Base-by-base conservation (phyloP, 352 stramenopile species). In the Phytophthora parvispora region DNA sequence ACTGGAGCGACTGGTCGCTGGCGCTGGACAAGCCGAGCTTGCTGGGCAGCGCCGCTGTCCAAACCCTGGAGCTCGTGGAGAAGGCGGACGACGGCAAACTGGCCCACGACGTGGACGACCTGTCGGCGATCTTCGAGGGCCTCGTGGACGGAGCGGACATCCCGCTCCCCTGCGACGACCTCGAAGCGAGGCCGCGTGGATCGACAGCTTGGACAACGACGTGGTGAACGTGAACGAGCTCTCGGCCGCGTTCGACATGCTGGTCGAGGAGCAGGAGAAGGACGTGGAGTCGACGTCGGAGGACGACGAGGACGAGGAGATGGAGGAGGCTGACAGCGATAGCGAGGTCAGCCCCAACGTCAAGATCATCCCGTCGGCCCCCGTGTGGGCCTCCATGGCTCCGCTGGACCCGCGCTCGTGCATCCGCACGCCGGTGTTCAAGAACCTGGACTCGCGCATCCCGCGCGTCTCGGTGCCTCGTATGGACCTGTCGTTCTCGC, bases 361-460 rank as follows among this genome's bases (percentile, higher is more conserved):
- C 54, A 80, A 80, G 47, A 81, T 93, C 43, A 74, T 92, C 27
- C 83, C 76, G 7, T 78, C 83, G 9, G 61, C 86, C 16, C 84
- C 83, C 16, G 70, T 84, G 25, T 91, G 81, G 78, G 78, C 77
- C 20, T 72, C 59, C 1, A 80, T 76, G 76, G 85, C 80, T 16
- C 85, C 88, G 22, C 64, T 95, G 55, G 88, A 95, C 58, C 88
- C 88, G 57, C 84, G 88, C 40, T 91, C 83, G 57, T 86, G 80
- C 69, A 95, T 95, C 60, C 84, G 85, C 54, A 93, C 80, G 10
- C 69, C 84, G 6, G 76, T 95, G 63, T 95, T 95, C 47, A 83
- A 88, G 80, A 85, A 91, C 62, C 22, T 94, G 38, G 88, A 95
- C 68, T 83, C 88, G 38, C 86, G 88, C 36, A 94, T 95, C 43